Percentiles rank a stretch among this genome's conserved stretches.
Evolutionary conservation across 2,329 filamentous ascomycete genomes (phyloP).

Genomic region (Colletotrichum aenigma): DNA sequence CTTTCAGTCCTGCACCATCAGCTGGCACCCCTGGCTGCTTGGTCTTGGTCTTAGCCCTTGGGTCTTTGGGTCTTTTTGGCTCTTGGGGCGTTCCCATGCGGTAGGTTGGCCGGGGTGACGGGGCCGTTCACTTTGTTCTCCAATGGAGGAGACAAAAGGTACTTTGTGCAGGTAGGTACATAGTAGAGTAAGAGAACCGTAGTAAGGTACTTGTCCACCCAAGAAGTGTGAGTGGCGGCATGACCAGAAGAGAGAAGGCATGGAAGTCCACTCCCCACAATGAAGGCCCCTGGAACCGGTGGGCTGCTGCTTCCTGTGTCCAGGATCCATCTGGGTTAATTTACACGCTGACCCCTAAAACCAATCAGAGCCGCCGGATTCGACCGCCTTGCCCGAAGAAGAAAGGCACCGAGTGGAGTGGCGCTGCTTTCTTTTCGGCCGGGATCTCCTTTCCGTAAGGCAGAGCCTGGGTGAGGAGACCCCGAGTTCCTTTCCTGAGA

Average conservation of each 20-base stretch:
- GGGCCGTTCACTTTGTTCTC: background rate
- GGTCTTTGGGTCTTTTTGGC: background rate
- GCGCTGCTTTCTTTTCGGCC: conserved; percentile 5
- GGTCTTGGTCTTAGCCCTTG: background rate
- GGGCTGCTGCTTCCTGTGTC: background rate
- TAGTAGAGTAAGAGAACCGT: background rate
- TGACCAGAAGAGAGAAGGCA: background rate
- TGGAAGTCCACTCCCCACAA: background rate
- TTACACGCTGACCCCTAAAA: background rate
- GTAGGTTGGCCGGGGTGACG: background rate
- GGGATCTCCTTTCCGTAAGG: conserved; percentile 14
- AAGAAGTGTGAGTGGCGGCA: background rate
- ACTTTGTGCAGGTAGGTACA: background rate
- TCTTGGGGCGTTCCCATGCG: background rate
- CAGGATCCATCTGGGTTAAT: conserved; percentile 4
- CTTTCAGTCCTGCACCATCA: conserved; percentile 1
- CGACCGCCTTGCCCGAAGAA: conserved; percentile 6
- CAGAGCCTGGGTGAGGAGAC: background rate
- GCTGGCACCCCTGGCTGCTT: conserved; percentile 1
- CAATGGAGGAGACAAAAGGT: background rate
- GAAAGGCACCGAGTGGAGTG: conserved; percentile 8
- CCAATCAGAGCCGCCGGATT: background rate
- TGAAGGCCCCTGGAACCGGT: background rate
- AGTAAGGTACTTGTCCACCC: background rate
- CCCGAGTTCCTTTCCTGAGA: background rate